Evolutionary conservation across 2,329 filamentous ascomycete genomes (phyloP).

Genomic region (Nectriaceae sp.): DNA sequence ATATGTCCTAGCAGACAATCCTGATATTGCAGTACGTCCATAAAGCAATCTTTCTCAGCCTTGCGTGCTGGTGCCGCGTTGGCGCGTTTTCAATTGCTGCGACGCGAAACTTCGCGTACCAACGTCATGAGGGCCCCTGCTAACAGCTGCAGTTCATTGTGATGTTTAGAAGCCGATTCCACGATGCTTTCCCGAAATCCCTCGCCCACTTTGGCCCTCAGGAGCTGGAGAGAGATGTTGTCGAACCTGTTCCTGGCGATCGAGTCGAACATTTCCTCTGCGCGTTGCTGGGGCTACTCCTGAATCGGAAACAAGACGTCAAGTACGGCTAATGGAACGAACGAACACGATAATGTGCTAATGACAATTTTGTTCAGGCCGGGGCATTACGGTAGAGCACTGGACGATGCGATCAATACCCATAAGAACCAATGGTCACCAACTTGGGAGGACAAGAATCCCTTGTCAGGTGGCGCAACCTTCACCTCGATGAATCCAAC

Average conservation of each 20-base stretch:
- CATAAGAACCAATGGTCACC: constrained; percentile 88
- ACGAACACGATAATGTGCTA: constrained; percentile 9
- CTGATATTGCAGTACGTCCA: constrained; percentile 85
- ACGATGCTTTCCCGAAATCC: constrained; percentile 84
- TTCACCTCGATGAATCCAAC: constrained; percentile 82
- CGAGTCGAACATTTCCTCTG: constrained; percentile 88
- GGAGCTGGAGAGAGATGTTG: constrained; percentile 86
- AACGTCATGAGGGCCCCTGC: constrained; percentile 31
- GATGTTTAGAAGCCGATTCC: constrained; percentile 95
- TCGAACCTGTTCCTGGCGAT: constrained; percentile 76
- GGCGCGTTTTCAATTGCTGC: constrained; percentile 38
- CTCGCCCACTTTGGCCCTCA: constrained; percentile 90
- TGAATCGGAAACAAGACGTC: constrained; percentile 98
- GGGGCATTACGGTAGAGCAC: constrained; percentile 87
- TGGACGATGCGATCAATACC: constrained; percentile 87
- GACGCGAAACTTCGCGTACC: constrained; percentile 58
- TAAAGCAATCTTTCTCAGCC: neutral
- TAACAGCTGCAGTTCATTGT: constrained; percentile 78
- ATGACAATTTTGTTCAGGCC: constrained; percentile 56
- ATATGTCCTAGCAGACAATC: constrained; percentile 85
- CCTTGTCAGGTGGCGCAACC: constrained; percentile 74
- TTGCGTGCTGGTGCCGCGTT: neutral
- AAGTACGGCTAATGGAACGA: constrained; percentile 67
- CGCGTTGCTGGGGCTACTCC: constrained; percentile 79
- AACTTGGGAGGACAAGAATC: constrained; percentile 81